Conservation (phyloP, 257 asterid genomes). For the Eucommia ulmoides region DNA sequence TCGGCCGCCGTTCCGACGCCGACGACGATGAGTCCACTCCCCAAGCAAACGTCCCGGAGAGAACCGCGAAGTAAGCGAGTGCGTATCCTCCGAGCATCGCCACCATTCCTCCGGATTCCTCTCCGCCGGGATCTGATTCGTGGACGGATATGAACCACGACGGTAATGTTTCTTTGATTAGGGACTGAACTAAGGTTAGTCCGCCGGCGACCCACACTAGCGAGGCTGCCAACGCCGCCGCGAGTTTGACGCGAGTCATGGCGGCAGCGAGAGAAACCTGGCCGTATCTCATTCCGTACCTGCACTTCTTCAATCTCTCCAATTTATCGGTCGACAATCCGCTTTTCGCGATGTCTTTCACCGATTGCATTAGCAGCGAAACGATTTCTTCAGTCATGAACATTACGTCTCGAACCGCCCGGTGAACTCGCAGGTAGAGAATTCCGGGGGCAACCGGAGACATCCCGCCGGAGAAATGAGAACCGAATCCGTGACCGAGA, state of each 20-base stretch:
- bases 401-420: slow-evolving; percentile 62
- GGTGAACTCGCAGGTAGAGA: slow-evolving; percentile 74
- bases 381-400: slow-evolving; percentile 74
- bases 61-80: slow-evolving; percentile 63
- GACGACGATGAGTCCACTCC: slow-evolving; percentile 52
- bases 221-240: slow-evolving; percentile 83
- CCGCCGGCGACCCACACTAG: slow-evolving; percentile 88
- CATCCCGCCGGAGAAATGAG: slow-evolving; percentile 57
- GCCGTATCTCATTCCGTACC: slow-evolving; percentile 45
- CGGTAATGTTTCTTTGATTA: slow-evolving; percentile 68
- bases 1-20: slow-evolving; percentile 45
- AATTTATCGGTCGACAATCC: slow-evolving; percentile 42
- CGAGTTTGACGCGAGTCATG: slow-evolving; percentile 62
- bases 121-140: slow-evolving; percentile 23
- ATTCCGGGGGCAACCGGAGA: slow-evolving; percentile 91
- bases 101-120: slow-evolving; percentile 49
- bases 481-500: slow-evolving; percentile 95
- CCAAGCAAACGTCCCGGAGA: slow-evolving; percentile 61
- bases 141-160: slow-evolving; percentile 78
- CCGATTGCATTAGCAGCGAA: slow-evolving; percentile 62
- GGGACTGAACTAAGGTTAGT: slow-evolving; percentile 38
- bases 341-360: slow-evolving; percentile 45
- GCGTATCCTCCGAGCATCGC: slow-evolving; percentile 78
- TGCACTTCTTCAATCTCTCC: slow-evolving; percentile 61
- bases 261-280: slow-evolving; percentile 72